Percentiles rank a stretch among this genome's conserved stretches.
Evolutionary conservation across 805 yeast genomes (phyloP).

Genomic region (Candida multigemmis): DNA sequence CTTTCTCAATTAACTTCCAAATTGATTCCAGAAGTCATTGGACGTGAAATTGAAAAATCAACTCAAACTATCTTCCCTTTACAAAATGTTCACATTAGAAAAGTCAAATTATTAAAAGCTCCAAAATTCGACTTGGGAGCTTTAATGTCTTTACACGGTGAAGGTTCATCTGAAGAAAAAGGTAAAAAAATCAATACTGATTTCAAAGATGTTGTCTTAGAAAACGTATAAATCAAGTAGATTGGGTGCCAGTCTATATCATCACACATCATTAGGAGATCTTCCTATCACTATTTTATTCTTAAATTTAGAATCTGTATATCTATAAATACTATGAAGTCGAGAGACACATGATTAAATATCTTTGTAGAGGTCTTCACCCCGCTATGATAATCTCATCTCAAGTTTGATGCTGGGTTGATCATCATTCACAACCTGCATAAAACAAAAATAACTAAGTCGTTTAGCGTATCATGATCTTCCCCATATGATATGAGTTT

Average conservation of each 20-base stretch:
- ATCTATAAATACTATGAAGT: too few species aligned
- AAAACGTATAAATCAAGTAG: slow-evolving; percentile 55
- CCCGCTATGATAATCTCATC: too few species aligned
- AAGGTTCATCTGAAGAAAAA: slow-evolving; percentile 75
- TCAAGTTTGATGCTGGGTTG: too few species aligned
- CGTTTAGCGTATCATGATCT: neutral
- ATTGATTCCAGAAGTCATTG: slow-evolving; percentile 94
- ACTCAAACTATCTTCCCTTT: slow-evolving; percentile 88
- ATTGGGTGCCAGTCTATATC: neutral
- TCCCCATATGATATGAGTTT: neutral
- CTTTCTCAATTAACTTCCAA: slow-evolving; percentile 90
- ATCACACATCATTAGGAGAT: too few species aligned
- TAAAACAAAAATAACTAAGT: too few species aligned
- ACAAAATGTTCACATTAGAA: slow-evolving; percentile 95
- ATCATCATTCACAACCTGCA: too few species aligned
- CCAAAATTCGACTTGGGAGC: slow-evolving; percentile 96
- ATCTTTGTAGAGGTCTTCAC: too few species aligned
- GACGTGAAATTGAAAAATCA: slow-evolving; percentile 92
- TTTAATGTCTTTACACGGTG: slow-evolving; percentile 92
- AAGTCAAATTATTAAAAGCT: slow-evolving; percentile 92
- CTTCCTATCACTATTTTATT: too few species aligned
- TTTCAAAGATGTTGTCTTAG: slow-evolving; percentile 96
- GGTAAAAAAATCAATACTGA: slow-evolving; percentile 93
- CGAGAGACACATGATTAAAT: too few species aligned
- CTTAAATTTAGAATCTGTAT: too few species aligned